Evolutionary conservation across 2,329 filamentous ascomycete genomes (phyloP).

Genomic region (Setomelanomma holmii): DNA sequence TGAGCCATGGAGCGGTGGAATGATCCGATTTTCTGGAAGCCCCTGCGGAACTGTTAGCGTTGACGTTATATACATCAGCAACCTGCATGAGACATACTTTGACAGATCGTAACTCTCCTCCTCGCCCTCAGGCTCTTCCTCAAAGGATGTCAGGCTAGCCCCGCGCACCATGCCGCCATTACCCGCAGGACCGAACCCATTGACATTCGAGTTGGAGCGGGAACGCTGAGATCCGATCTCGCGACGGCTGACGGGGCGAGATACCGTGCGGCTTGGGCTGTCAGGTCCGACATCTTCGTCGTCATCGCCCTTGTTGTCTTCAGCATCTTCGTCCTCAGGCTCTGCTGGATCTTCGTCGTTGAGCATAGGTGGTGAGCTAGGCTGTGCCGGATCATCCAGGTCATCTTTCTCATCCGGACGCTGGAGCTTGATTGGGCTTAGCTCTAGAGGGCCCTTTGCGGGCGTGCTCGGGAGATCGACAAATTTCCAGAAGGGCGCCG

Average conservation of each 20-base stretch:
- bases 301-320: slow-evolving; percentile 39
- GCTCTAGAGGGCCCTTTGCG: slow-evolving; percentile 51
- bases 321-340: slow-evolving; percentile 38
- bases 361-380: slow-evolving; percentile 44
- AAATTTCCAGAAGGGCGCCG: slow-evolving; percentile 89
- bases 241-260: slow-evolving; percentile 44
- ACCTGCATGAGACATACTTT: slow-evolving; percentile 51
- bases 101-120: slow-evolving; percentile 58
- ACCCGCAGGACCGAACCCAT: slow-evolving; percentile 28
- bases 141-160: slow-evolving; percentile 43
- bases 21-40: slow-evolving; percentile 58
- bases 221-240: slow-evolving; percentile 35
- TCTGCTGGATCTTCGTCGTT: slow-evolving; percentile 32
- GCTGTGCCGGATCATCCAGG: slow-evolving; percentile 41
- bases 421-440: slow-evolving; percentile 47
- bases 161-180: slow-evolving; percentile 46
- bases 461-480: slow-evolving; percentile 79
- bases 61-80: neutral
- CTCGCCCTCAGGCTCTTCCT: slow-evolving; percentile 51
- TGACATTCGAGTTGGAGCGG: slow-evolving; percentile 42
- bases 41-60: slow-evolving; percentile 43
- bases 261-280: slow-evolving; percentile 45
- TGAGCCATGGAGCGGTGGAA: slow-evolving; percentile 51
- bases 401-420: slow-evolving; percentile 40
- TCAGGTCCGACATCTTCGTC: slow-evolving; percentile 44